Base-by-base conservation (phyloP, 176 grass and related monocot species). In the Tillandsia leiboldiana region DNA sequence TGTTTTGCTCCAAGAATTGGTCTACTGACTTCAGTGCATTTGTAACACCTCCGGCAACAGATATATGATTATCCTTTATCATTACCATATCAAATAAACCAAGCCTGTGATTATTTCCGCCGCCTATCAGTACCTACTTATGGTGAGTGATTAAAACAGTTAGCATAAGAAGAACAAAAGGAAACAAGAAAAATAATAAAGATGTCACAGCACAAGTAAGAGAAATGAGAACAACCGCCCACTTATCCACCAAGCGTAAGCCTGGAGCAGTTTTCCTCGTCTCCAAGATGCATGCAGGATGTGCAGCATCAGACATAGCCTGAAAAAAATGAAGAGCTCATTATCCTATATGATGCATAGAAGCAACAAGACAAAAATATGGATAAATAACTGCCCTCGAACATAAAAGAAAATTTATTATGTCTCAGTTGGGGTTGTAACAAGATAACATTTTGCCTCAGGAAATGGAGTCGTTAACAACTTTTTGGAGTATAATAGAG, bases 51-150 rank as follows among this genome's bases (percentile, higher is more conserved):
- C 89, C 89, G 53, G 93, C 89, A 72, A 97, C 81, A 73, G 93
- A 90, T 76, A 97, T 92, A 86, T 97, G 93, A 62, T 97, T 97
- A 79, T 97, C 93, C 63, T 97, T 97, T 90, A 97, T 92, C 93
- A 97, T 97, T 50, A 92, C 86, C 93, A 97, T 97, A 85, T 97
- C 93, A 87, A 97, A 97, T 22, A 97, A 90, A 81, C 93, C 93
- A 71, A 97, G 73, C 58, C 93, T 86, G 73, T 97, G 89, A 42
- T 97, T 97, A 80, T 97, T 92, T 80, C 93, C 86, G 1, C 93
- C 93, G 71, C 93, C 93, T 70, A 92, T 97, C 23, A 97, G 64
- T 62, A 97, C 93, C 93, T 97, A 70, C 3, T 73, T 17, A 50
- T 68, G 59, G 33, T 42, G 26, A 70, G 50, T 70, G 52, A 2